Conservation (phyloP, 176 grass and related monocot genomes). For the Triticum timopheevii region DNA sequence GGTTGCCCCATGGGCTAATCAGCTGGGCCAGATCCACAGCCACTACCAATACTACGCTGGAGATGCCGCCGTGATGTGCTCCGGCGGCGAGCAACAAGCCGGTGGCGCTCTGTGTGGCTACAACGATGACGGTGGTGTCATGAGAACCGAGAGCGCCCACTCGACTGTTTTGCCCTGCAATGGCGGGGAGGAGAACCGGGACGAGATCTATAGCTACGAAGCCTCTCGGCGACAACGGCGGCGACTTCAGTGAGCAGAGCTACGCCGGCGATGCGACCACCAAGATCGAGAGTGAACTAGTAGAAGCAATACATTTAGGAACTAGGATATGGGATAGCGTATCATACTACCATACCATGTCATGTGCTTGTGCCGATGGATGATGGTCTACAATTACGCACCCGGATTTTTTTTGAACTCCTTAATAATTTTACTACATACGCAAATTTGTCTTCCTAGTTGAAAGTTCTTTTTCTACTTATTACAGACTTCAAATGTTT, state of each 20-base stretch:
- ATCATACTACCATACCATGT: not conserved
- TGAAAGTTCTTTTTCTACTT: not conserved
- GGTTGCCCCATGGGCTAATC: not conserved
- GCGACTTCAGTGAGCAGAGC: not conserved
- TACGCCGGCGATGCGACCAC: not conserved
- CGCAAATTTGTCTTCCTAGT: too few relatives aligned
- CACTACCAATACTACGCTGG: not conserved
- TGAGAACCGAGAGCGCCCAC: not conserved
- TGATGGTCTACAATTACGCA: not conserved
- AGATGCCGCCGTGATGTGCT: not conserved
- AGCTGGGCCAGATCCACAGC: not conserved
- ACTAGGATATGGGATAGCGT: not conserved
- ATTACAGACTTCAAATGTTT: not conserved
- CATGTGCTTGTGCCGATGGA: not conserved
- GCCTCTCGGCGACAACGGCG: not conserved
- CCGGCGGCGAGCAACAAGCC: slow-evolving; percentile 1
- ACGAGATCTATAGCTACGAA: too few relatives aligned
- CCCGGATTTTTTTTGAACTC: not conserved
- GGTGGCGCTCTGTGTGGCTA: not conserved
- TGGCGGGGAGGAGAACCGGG: not conserved
- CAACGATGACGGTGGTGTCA: not conserved
- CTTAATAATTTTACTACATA: not conserved
- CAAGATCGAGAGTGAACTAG: not conserved
- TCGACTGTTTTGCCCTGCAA: not conserved
- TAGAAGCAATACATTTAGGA: not conserved